Evolutionary conservation across 306 rosid species (phyloP), one percentile per base, ranked within the genome.

Genomic region (Acacia crassicarpa): DNA sequence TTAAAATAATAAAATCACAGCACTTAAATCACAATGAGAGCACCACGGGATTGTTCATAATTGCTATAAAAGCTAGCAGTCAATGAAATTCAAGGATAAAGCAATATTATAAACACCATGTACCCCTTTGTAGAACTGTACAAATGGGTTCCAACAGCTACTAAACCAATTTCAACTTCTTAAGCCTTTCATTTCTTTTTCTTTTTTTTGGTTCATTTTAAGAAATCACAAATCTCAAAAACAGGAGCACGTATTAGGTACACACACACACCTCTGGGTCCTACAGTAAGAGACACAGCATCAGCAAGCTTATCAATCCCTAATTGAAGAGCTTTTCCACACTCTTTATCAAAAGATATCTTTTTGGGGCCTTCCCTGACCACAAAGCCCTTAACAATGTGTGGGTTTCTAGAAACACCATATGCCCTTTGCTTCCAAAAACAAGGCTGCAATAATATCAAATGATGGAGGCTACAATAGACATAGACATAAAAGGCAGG

Each of bases 251-350:
- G 44, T 62, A 5, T 25, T 40, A 72, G 27, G 35, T 27, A 11
- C 0, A 38, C 0, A 41, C n/a, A n/a, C n/a, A n/a, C 30, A 94
- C 99, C 99, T 93, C 83, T 93, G 72, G 99, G 99, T 79, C 99
- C 99, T 41, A 95, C 74, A 43, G 99, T 95, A n/a, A 95, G 88
- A 79, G 98, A 93, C 40, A 95, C 99, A 65, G 98, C 99, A 84
- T 93, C 97, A 22, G 98, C 98, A 45, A 93, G 93, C 88, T 95
- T 93, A 86, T 95, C 99, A 76, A 95, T 93, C 30, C 99, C 99
- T 32, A 74, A 70, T 81, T 81, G 98, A 49, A 95, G 81, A 44
- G 88, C 89, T 46, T 89, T 82, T 56, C 97, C 87, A 80, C 97
- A 90, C 63, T 91, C 99, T 81, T 76, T 86, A 49, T 92, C 98